A percentile compares a stretch with the other conserved stretches of the same genome.
Conservation (phyloP, 2,329 filamentous ascomycete species). For the Talaromyces sp. region DNA sequence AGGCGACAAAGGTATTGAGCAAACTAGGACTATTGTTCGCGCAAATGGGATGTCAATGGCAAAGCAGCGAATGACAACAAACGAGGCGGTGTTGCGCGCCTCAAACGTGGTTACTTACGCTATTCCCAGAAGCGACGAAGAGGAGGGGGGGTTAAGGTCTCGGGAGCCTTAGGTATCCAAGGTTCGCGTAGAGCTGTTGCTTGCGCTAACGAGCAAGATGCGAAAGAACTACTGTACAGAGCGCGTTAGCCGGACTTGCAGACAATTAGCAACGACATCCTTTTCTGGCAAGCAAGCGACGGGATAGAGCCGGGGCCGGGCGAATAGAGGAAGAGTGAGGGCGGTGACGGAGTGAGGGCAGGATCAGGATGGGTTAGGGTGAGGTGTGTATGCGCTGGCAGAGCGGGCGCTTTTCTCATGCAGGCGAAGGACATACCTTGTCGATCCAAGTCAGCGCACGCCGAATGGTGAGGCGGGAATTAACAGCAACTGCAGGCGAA, state of each 20-base stretch:
- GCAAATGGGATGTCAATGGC: not conserved
- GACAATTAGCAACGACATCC: conserved; percentile 1
- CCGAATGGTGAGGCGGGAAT: conserved; percentile 12
- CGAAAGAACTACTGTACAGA: not conserved
- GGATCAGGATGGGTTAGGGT: conserved; percentile 20
- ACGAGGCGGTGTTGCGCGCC: conserved; percentile 24
- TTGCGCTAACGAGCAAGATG: not conserved
- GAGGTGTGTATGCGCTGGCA: conserved; percentile 38
- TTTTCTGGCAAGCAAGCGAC: not conserved
- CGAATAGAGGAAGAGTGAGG: conserved; percentile 14
- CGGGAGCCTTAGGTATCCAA: conserved; percentile 8
- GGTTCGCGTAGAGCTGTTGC: not conserved
- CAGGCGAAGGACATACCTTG: conserved; percentile 32
- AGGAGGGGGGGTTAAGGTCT: not conserved
- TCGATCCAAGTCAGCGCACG: conserved; percentile 23
- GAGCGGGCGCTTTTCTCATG: conserved; percentile 21
- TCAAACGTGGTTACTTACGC: conserved; percentile 14
- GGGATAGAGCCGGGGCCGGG: conserved; percentile 11
- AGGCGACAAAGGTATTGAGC: conserved; percentile 10
- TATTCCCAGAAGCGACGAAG: conserved; percentile 7
- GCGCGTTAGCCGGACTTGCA: conserved; percentile 7
- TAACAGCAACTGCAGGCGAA: conserved; percentile 12
- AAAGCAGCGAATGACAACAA: conserved; percentile 11
- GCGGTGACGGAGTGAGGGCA: conserved; percentile 14
- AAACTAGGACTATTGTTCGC: not conserved